Evolutionary conservation across 257 asterid genomes (phyloP).

Genomic region (Penstemon davidsonii): DNA sequence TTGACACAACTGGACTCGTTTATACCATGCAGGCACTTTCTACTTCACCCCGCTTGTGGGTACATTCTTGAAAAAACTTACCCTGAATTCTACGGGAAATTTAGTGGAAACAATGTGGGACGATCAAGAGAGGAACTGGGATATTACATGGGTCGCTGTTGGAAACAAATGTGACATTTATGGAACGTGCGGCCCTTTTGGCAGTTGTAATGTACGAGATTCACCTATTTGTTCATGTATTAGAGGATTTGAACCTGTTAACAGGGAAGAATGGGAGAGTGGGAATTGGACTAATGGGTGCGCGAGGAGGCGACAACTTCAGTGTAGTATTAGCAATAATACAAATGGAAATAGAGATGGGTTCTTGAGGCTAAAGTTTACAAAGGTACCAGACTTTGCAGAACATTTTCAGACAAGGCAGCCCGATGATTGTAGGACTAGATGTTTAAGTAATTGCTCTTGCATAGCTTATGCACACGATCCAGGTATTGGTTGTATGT

Average conservation of each 20-base stretch:
- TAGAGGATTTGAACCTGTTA: conserved; percentile 43
- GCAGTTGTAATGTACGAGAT: conserved; percentile 34
- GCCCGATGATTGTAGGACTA: conserved; percentile 33
- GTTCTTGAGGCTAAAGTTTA: conserved; percentile 29
- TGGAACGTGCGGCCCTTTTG: conserved; percentile 51
- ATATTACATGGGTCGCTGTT: conserved; percentile 29
- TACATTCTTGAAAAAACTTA: conserved; percentile 27
- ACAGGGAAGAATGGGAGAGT: conserved; percentile 32
- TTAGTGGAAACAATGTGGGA: conserved; percentile 40
- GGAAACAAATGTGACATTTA: conserved; percentile 42
- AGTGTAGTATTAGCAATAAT: conserved; percentile 23
- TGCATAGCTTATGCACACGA: conserved; percentile 53
- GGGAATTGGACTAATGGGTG: conserved; percentile 52
- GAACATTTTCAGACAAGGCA: conserved; percentile 10
- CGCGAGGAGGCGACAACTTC: conserved; percentile 27
- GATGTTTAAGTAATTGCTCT: conserved; percentile 50
- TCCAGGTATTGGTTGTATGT: conserved; percentile 49
- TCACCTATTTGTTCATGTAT: conserved; percentile 45
- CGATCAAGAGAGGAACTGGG: conserved; percentile 36
- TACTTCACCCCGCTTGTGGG: conserved; percentile 36
- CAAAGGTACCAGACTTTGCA: conserved; percentile 48
- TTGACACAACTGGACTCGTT: too few relatives aligned
- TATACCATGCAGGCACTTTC: conserved; percentile 21
- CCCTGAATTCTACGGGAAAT: conserved; percentile 40
- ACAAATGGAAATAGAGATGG: conserved; percentile 24